These are phyloP conservation scores for Forsythia suspensa DNA, from an alignment of 257 asterid species.

Conservation along the genomic window DNA sequence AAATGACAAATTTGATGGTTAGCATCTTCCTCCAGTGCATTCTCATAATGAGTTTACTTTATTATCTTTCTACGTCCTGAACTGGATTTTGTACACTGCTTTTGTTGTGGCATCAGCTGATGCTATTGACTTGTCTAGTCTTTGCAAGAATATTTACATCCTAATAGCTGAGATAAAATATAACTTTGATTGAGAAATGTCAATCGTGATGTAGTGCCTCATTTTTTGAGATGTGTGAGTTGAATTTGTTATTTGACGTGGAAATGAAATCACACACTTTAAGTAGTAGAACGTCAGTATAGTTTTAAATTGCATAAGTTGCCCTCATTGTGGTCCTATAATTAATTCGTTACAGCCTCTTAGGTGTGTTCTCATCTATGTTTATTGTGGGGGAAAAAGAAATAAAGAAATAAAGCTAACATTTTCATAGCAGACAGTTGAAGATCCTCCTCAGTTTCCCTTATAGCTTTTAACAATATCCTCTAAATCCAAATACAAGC, in stretches of 20 bases:
- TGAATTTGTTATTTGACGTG: background rate
- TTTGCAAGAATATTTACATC: too few species aligned
- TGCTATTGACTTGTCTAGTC: too few species aligned
- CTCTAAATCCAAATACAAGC: too few species aligned
- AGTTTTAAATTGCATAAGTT: background rate
- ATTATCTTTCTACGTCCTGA: background rate
- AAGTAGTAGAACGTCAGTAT: background rate
- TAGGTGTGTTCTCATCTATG: background rate
- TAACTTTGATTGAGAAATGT: constrained; percentile 4
- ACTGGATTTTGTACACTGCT: background rate
- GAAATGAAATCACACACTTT: background rate
- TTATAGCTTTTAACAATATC: too few species aligned
- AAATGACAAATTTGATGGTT: constrained; percentile 89
- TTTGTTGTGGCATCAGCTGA: background rate
- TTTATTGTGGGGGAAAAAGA: background rate
- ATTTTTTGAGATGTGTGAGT: background rate
- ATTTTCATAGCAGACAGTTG: background rate
- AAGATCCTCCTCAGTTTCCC: background rate
- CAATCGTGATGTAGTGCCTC: background rate
- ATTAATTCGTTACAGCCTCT: background rate
- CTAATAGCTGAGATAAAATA: background rate
- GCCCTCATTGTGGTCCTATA: background rate
- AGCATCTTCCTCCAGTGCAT: constrained; percentile 24
- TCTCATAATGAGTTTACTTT: background rate
- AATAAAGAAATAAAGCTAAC: background rate